Conservation (phyloP, 768 basidiomycete genomes). For the Rhodotorula paludigena region DNA sequence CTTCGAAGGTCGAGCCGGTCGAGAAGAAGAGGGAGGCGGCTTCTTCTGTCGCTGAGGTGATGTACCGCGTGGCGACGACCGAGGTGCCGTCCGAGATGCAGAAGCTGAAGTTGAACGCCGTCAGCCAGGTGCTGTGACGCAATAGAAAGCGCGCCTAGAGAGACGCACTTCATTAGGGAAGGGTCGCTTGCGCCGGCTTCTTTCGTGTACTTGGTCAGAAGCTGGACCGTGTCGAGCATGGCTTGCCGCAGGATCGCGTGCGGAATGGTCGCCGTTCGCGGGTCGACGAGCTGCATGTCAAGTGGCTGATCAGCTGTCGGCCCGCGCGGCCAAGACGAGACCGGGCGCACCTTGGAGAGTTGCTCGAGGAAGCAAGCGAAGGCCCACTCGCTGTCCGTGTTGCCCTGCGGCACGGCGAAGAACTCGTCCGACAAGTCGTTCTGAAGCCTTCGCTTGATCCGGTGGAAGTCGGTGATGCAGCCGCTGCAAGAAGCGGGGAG, state of each 20-base stretch:
- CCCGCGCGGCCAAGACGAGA: not conserved
- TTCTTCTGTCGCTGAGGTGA: slow-evolving; percentile 83
- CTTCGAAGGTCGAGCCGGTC: slow-evolving; percentile 78
- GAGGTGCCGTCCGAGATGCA: slow-evolving; percentile 93
- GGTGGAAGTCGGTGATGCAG: slow-evolving; percentile 74
- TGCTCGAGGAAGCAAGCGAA: slow-evolving; percentile 78
- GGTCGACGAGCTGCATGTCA: slow-evolving; percentile 66
- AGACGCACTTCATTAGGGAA: slow-evolving; percentile 37
- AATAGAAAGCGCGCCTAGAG: not conserved
- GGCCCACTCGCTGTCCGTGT: slow-evolving; percentile 97
- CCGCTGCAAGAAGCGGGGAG: slow-evolving; percentile 60
- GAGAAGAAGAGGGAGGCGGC: slow-evolving; percentile 67
- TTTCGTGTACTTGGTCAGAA: slow-evolving; percentile 69
- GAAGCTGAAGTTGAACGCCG: slow-evolving; percentile 68
- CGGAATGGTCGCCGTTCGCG: slow-evolving; percentile 69
- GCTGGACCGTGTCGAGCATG: slow-evolving; percentile 79
- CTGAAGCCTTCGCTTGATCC: slow-evolving; percentile 77
- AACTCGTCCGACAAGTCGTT: slow-evolving; percentile 70
- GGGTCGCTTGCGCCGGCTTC: slow-evolving; percentile 55
- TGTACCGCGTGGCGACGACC: slow-evolving; percentile 89
- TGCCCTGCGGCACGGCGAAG: slow-evolving; percentile 82
- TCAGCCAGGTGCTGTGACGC: not conserved
- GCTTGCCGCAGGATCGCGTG: slow-evolving; percentile 68
- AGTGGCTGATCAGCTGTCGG: not conserved
- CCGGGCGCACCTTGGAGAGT: slow-evolving; percentile 17